phyloP scores from a whole-genome alignment of 2,329 filamentous ascomycete genomes.

The Venturia oleaginea region DNA sequence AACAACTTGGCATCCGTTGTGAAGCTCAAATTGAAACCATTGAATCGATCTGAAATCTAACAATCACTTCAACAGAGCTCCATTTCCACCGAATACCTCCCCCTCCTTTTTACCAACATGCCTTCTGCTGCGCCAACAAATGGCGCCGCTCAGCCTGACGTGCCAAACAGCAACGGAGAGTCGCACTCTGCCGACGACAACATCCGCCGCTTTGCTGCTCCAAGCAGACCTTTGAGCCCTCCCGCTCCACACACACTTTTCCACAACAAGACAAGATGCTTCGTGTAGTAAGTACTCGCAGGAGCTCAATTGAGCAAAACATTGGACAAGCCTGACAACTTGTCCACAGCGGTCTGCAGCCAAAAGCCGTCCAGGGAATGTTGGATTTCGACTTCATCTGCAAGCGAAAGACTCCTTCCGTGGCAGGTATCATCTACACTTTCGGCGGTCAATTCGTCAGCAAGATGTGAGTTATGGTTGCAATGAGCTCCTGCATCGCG shows the following conservation, averaged over 20 bases:
- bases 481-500: constrained; percentile 16
- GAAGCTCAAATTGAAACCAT: not conserved
- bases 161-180: constrained; percentile 22
- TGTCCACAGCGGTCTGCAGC: constrained; percentile 70
- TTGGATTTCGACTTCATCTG: constrained; percentile 99
- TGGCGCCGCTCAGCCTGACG: constrained; percentile 22
- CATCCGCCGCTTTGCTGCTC: constrained; percentile 90
- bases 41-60: not conserved
- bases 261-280: constrained; percentile 99
- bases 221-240: constrained; percentile 86
- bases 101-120: constrained; percentile 28
- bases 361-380: constrained; percentile 56
- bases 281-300: constrained; percentile 67
- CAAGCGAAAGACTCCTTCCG: constrained; percentile 93
- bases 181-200: constrained; percentile 84
- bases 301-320: not conserved
- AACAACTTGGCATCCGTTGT: not conserved
- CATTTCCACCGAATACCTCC: not conserved
- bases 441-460: constrained; percentile 99
- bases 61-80: not conserved
- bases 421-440: constrained; percentile 99
- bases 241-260: constrained; percentile 84
- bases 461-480: constrained; percentile 68
- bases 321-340: not conserved
- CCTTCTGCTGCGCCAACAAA: constrained; percentile 33